Evolutionary conservation across 106 monocot species (phyloP), one percentile per base, ranked within the genome.

Genomic region (Allium sativum): DNA sequence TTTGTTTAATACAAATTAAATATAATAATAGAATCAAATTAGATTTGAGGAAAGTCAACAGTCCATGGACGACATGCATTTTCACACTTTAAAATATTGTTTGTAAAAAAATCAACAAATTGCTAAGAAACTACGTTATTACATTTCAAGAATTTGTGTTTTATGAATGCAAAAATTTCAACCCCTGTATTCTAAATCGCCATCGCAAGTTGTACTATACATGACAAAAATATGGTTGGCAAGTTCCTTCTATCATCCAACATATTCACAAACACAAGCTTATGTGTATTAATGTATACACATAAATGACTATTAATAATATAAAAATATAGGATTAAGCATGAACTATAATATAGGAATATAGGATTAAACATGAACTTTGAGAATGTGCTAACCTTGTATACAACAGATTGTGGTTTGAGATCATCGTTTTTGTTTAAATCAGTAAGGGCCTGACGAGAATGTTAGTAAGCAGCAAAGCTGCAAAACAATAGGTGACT

Each of bases 371-470:
- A 64, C 21, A n/a, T n/a, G n/a, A n/a, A n/a, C n/a, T n/a, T n/a
- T n/a, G n/a, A n/a, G n/a, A n/a, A n/a, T 61, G 69, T 41, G 31
- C 11, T 14, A 70, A 98, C 98, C 98, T 98, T 98, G 82, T 98
- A 98, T 46, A 98, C 66, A 65, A 98, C 92, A 73, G 98, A 98
- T 51, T 92, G 82, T 57, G 92, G 85, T 69, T 83, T 98, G 48
- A 98, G 92, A 40, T 92, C 98, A 65, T 98, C 92, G 77, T 98
- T 92, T 70, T 92, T 83, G 42, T 84, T 98, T 63, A 98, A 85
- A 64, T 92, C 84, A 22, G 85, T 85, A 17, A 98, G 61, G 56
- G 98, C 98, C 52, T 98, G 91, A 21, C n/a, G n/a, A n/a, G n/a
- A n/a, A n/a, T n/a, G n/a, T n/a, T n/a, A n/a, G n/a, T n/a, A n/a